A percentile compares a stretch with the other conserved stretches of the same genome.
Evolutionary conservation across 306 rosid genomes (phyloP).

Genomic region (Corylus heterophylla): DNA sequence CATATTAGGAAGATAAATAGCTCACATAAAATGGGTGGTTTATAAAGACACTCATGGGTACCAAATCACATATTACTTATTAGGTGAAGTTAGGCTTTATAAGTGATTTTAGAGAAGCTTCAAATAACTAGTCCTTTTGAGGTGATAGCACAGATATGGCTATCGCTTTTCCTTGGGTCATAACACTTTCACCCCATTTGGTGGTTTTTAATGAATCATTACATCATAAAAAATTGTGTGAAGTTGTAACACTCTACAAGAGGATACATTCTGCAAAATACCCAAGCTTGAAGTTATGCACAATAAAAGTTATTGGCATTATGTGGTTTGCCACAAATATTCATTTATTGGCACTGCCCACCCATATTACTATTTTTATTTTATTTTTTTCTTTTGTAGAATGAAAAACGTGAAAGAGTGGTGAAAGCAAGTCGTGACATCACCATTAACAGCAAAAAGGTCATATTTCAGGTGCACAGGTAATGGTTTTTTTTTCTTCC

Average conservation of each 20-base stretch:
- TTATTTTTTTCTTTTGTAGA: slow-evolving; percentile 60
- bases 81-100: too few species aligned
- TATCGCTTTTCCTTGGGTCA: too few species aligned
- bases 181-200: too few species aligned
- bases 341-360: background rate
- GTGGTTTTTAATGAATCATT: too few species aligned
- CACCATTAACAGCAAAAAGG: slow-evolving; percentile 94
- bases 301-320: background rate
- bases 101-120: too few species aligned
- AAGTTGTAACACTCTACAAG: background rate
- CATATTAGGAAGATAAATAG: too few species aligned
- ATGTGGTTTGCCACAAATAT: background rate
- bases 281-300: background rate
- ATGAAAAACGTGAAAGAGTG: slow-evolving; percentile 89
- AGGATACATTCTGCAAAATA: background rate
- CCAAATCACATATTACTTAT: too few species aligned
- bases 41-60: too few species aligned
- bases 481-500: slow-evolving; percentile 20
- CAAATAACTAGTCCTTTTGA: too few species aligned
- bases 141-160: too few species aligned
- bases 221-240: background rate
- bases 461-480: slow-evolving; percentile 99
- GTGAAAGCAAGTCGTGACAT: slow-evolving; percentile 94
- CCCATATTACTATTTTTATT: background rate
- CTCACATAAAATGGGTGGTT: too few species aligned